Base-by-base conservation (phyloP, 148 eudicot genomes). In the Cornus kousa region DNA sequence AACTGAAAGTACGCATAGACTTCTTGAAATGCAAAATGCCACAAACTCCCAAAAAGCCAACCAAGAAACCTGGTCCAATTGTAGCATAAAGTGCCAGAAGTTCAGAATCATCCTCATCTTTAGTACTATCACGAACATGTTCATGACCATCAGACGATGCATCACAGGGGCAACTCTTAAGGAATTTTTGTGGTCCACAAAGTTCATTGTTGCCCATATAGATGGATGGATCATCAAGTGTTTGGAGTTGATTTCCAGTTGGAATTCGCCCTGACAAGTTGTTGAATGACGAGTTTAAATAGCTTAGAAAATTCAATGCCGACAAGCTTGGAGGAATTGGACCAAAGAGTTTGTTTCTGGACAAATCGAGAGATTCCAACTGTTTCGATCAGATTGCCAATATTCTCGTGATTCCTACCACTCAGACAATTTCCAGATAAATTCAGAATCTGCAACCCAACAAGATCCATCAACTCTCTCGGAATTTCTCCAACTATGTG, bases 191-290 rank as follows among this genome's bases (percentile, higher is more conserved):
- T 14, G 43, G 6, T 70, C 84, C 84, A 59, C 78, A 82, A 22
- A 82, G 78, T 19, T 60, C 77, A 23, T 24, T 11, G 24, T 81
- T 81, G 5, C 84, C 80, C 22, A 43, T 64, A 24, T 81, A 81
- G 7, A 66, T 72, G 17, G 60, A 64, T 0, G 70, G 74, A 71
- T 81, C 66, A 55, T 62, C 28, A 9, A 78, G 71, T 6, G 79
- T 82, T 40, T 60, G 76, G 23, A 82, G 75, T 31, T 78, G 85
- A 66, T 62, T 74, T 5, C 81, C 78, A 10, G 72, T 22, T 24
- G 81, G 82, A 19, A 83, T 75, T 35, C 68, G 13, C 16, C 85
- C 82, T n/a, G 79, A 78, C 5, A 82, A 70, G 31, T 79, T 74
- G 46, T 82, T 82, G 57, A 37, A 74, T 20, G 82, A 82, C 57